Evolutionary conservation across 495 filamentous ascomycete species (phyloP).

Genomic region (Xylaria bambusicola): DNA sequence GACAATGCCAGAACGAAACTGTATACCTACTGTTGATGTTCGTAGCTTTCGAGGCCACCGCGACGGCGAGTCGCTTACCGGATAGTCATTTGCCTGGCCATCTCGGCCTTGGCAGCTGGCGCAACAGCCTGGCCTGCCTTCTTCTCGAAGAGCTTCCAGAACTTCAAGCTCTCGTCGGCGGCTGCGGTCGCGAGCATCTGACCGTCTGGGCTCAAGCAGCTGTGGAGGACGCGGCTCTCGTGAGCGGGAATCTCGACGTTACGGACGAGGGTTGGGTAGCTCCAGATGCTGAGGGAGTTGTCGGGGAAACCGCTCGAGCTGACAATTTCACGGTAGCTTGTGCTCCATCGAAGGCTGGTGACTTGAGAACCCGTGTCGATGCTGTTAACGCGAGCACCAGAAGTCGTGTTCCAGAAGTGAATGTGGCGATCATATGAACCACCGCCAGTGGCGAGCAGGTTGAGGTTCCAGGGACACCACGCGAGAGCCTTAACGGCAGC

Average conservation of each 20-base stretch:
- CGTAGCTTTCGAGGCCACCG: slow-evolving; percentile 23
- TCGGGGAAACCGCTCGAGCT: slow-evolving; percentile 97
- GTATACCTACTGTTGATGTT: slow-evolving; percentile 51
- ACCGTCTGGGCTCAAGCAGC: slow-evolving; percentile 90
- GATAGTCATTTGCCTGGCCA: slow-evolving; percentile 97
- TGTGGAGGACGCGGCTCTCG: slow-evolving; percentile 94
- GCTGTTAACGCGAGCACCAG: slow-evolving; percentile 95
- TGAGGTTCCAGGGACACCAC: slow-evolving; percentile 99
- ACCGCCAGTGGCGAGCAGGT: slow-evolving; percentile 93
- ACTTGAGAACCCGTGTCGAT: slow-evolving; percentile 98
- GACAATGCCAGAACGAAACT: slow-evolving; percentile 41
- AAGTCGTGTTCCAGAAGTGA: slow-evolving; percentile 99
- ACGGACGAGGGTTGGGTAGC: slow-evolving; percentile 92
- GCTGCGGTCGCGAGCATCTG: slow-evolving; percentile 96
- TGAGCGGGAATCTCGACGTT: slow-evolving; percentile 99
- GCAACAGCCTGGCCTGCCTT: slow-evolving; percentile 75
- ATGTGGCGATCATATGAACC: slow-evolving; percentile 97
- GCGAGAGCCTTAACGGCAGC: slow-evolving; percentile 96
- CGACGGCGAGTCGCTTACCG: slow-evolving; percentile 56
- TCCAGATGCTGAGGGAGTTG: slow-evolving; percentile 98
- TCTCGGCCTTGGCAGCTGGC: slow-evolving; percentile 58
- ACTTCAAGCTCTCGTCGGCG: slow-evolving; percentile 96
- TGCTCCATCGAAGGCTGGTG: slow-evolving; percentile 92
- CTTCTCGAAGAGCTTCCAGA: slow-evolving; percentile 99
- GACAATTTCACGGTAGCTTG: slow-evolving; percentile 95